Conservation (phyloP, 2,329 filamentous ascomycete genomes). For the Sphaceloma murrayae region DNA sequence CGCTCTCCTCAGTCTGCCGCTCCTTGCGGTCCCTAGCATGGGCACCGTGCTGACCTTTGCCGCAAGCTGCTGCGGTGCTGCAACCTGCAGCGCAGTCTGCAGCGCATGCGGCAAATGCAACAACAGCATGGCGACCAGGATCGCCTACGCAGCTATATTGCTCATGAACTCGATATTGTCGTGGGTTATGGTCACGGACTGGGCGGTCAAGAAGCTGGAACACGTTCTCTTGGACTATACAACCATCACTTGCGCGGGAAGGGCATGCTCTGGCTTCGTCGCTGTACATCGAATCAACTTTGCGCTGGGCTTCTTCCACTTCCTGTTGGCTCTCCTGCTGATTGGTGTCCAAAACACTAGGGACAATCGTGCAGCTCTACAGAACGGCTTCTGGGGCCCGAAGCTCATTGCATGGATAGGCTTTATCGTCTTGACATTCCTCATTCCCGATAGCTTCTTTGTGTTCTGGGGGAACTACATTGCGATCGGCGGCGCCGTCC, state of each 20-base stretch:
- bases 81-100: constrained; percentile 92
- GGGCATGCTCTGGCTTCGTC: constrained; percentile 89
- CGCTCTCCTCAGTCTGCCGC: constrained; percentile 76
- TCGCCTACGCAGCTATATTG: constrained; percentile 74
- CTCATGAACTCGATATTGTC: constrained; percentile 93
- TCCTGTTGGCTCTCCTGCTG: constrained; percentile 73
- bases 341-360: constrained; percentile 80
- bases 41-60: constrained; percentile 72
- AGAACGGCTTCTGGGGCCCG: constrained; percentile 98
- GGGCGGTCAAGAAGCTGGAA: constrained; percentile 93
- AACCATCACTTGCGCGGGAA: constrained; percentile 82
- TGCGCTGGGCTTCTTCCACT: constrained; percentile 86
- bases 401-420: constrained; percentile 85
- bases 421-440: constrained; percentile 82
- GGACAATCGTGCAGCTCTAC: constrained; percentile 75
- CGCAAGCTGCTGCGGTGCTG: constrained; percentile 90
- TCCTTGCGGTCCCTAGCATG: constrained; percentile 78
- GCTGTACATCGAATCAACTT: constrained; percentile 98
- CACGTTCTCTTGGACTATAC: constrained; percentile 90
- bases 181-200: constrained; percentile 98
- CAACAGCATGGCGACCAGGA: constrained; percentile 94
- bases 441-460: constrained; percentile 93
- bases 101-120: constrained; percentile 94
- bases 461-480: constrained; percentile 94
- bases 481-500: constrained; percentile 74